These are phyloP conservation scores for Aspergillus diversus DNA, from an alignment of 495 filamentous ascomycete genomes.

Conservation along the genomic window DNA sequence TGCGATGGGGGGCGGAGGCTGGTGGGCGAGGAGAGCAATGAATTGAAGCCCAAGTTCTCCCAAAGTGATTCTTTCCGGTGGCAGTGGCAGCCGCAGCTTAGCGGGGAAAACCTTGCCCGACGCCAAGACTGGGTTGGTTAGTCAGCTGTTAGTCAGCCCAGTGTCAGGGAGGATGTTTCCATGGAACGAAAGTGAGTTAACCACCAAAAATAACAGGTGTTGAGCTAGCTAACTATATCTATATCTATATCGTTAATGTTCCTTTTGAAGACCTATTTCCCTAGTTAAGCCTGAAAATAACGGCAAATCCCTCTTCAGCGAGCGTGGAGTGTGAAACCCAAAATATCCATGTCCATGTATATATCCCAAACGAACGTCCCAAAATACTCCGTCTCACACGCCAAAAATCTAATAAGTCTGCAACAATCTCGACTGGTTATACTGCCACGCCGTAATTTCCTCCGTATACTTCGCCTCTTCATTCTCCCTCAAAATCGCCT, in stretches of 20 bases:
- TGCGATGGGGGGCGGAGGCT: background rate
- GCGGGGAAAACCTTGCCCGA: background rate
- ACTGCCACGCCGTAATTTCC: slow-evolving; percentile 39
- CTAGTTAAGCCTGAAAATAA: too few relatives aligned
- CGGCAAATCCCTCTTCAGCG: background rate
- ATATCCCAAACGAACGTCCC: too few relatives aligned
- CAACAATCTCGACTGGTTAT: slow-evolving; percentile 24
- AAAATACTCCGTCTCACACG: too few relatives aligned
- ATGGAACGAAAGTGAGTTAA: too few relatives aligned
- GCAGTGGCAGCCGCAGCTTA: too few relatives aligned
- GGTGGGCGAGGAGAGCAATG: background rate
- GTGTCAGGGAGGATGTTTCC: too few relatives aligned
- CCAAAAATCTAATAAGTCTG: slow-evolving; percentile 14
- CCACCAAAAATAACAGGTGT: background rate
- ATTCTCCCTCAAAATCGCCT: slow-evolving; percentile 7
- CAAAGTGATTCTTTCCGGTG: too few relatives aligned
- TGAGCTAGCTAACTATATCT: background rate
- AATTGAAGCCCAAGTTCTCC: too few relatives aligned
- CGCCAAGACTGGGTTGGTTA: background rate
- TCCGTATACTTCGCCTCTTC: slow-evolving; percentile 20
- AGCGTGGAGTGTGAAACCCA: too few relatives aligned
- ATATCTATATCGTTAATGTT: background rate
- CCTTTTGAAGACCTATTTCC: background rate
- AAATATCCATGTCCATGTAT: too few relatives aligned
- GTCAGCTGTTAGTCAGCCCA: background rate